A percentile compares a stretch with the other conserved stretches of the same genome.
phyloP scores from a whole-genome alignment of 2,329 filamentous ascomycete genomes.

The Talaromyces pinophilus region DNA sequence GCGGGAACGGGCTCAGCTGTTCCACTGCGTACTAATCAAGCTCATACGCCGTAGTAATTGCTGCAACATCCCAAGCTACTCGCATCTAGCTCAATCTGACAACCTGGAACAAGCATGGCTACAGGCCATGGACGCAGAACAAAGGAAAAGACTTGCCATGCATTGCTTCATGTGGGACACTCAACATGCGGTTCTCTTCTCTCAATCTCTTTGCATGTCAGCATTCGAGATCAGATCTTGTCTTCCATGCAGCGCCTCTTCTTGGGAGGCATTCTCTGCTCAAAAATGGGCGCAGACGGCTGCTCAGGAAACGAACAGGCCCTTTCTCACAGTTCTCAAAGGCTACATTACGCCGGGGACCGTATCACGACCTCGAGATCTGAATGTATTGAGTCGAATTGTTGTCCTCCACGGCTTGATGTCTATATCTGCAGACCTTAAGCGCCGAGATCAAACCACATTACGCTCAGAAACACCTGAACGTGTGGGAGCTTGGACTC shows the following conservation, averaged over 20 bases:
- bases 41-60: slow-evolving; percentile 57
- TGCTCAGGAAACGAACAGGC: slow-evolving; percentile 37
- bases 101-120: slow-evolving; percentile 54
- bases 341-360: slow-evolving; percentile 55
- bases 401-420: slow-evolving; percentile 63
- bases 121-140: slow-evolving; percentile 57
- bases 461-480: slow-evolving; percentile 50
- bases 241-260: slow-evolving; percentile 56
- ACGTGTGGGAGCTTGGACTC: slow-evolving; percentile 52
- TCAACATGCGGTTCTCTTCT: slow-evolving; percentile 65
- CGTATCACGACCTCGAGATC: slow-evolving; percentile 37
- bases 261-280: slow-evolving; percentile 61
- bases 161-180: slow-evolving; percentile 69
- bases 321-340: slow-evolving; percentile 58
- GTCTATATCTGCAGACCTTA: slow-evolving; percentile 64
- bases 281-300: slow-evolving; percentile 53
- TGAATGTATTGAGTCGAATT: slow-evolving; percentile 57
- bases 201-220: slow-evolving; percentile 67
- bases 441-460: slow-evolving; percentile 62
- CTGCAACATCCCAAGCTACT: slow-evolving; percentile 47
- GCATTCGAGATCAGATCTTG: slow-evolving; percentile 62
- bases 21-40: slow-evolving; percentile 58
- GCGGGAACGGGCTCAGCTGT: slow-evolving; percentile 64
- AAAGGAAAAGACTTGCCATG: slow-evolving; percentile 61
- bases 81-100: slow-evolving; percentile 37